Percentiles rank a stretch among this genome's conserved stretches.
Conservation (phyloP, 2,329 filamentous ascomycete species). For the Calonectria pteridis region DNA sequence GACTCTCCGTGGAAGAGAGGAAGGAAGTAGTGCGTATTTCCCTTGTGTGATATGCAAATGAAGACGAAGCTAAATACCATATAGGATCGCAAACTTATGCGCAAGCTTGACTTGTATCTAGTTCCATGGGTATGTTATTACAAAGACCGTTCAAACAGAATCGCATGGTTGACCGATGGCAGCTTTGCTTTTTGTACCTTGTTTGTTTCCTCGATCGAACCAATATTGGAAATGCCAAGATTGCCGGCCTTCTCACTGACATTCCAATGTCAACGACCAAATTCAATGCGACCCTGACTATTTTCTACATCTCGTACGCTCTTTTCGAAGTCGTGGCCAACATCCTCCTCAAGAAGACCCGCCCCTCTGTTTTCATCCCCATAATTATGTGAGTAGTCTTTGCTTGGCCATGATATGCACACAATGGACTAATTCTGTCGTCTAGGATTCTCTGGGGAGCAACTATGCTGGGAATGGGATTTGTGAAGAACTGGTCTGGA, state of each 20-base stretch:
- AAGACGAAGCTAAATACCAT: constrained; percentile 22
- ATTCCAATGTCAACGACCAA: constrained; percentile 72
- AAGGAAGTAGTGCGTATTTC: constrained; percentile 67
- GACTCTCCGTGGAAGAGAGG: constrained; percentile 72
- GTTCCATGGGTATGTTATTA: constrained; percentile 66
- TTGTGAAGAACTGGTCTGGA: constrained; percentile 72
- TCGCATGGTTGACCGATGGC: constrained; percentile 14
- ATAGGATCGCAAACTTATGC: constrained; percentile 72
- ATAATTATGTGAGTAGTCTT: constrained; percentile 76
- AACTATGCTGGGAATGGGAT: constrained; percentile 77
- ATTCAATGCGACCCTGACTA: constrained; percentile 82
- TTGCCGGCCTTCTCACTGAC: constrained; percentile 66
- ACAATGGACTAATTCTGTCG: constrained; percentile 34
- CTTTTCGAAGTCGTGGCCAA: constrained; percentile 85
- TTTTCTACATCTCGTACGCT: constrained; percentile 90
- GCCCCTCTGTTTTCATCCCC: constrained; percentile 84
- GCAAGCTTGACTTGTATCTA: constrained; percentile 71
- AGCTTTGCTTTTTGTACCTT: constrained; percentile 79
- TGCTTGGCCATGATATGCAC: background rate
- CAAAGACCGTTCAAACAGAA: background rate
- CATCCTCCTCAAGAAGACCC: constrained; percentile 80
- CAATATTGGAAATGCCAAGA: constrained; percentile 80
- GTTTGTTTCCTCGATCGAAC: constrained; percentile 81
- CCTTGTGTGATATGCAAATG: background rate
- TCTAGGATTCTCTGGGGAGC: constrained; percentile 73